A percentile compares a stretch with the other conserved stretches of the same genome.
Conservation (phyloP, 2,329 filamentous ascomycete genomes). For the Fusarium heterosporum region DNA sequence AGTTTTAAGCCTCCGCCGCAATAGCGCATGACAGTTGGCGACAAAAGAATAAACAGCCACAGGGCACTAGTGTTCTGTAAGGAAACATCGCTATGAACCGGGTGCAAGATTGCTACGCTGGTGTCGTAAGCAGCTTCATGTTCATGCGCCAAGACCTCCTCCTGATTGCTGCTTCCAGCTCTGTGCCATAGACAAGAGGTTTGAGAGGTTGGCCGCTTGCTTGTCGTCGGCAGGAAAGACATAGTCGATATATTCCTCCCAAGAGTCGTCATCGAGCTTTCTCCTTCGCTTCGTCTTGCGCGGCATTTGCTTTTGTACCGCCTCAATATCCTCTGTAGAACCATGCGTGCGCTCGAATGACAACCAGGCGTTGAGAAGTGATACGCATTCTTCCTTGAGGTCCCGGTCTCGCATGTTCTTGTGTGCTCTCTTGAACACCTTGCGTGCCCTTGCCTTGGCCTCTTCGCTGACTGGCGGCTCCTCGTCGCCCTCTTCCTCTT, state of each 20-base stretch:
- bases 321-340: conserved; percentile 77
- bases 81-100: not conserved
- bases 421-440: conserved; percentile 87
- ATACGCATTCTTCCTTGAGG: conserved; percentile 93
- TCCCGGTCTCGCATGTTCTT: conserved; percentile 89
- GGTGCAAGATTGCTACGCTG: not conserved
- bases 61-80: conserved; percentile 8
- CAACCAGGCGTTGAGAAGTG: conserved; percentile 91
- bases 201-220: conserved; percentile 84
- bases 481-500: conserved; percentile 68
- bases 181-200: conserved; percentile 85
- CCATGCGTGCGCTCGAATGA: conserved; percentile 92
- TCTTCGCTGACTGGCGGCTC: conserved; percentile 81
- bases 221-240: conserved; percentile 96
- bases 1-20: not conserved
- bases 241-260: conserved; percentile 96
- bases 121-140: not conserved
- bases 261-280: conserved; percentile 90
- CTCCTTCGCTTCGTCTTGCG: conserved; percentile 91
- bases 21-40: not conserved
- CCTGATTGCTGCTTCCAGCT: conserved; percentile 83
- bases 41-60: not conserved
- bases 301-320: conserved; percentile 93
- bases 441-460: conserved; percentile 84
- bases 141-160: conserved; percentile 49